These are phyloP conservation scores for Elaeis guineensis DNA, from an alignment of 176 grass and related monocot genomes.

Conservation along the genomic window DNA sequence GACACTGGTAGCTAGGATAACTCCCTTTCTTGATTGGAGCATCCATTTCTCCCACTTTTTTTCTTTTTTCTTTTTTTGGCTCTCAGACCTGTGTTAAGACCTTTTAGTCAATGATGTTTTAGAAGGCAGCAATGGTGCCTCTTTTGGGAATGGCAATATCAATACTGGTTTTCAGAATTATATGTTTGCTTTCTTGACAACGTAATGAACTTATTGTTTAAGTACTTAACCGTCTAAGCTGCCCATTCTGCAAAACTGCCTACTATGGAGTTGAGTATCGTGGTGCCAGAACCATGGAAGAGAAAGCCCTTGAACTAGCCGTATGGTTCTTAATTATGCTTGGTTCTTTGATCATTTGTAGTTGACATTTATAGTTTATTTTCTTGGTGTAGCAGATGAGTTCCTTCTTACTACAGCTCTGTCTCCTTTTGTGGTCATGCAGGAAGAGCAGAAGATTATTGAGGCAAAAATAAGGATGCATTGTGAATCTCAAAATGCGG, in stretches of 20 bases:
- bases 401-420: too few species aligned
- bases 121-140: too few species aligned
- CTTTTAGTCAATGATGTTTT: too few species aligned
- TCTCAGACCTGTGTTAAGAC: too few species aligned
- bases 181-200: not conserved
- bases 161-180: too few species aligned
- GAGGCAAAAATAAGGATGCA: constrained; percentile 21
- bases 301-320: constrained; percentile 30
- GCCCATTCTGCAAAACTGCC: constrained; percentile 71
- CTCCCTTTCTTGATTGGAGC: too few species aligned
- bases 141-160: too few species aligned
- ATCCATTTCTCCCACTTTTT: too few species aligned
- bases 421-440: not conserved
- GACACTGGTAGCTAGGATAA: too few species aligned
- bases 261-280: constrained; percentile 52
- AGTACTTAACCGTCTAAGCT: constrained; percentile 42
- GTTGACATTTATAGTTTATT: too few species aligned
- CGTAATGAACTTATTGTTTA: constrained; percentile 10
- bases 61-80: too few species aligned
- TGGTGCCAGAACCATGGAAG: constrained; percentile 22
- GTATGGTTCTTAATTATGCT: constrained; percentile 26
- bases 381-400: too few species aligned
- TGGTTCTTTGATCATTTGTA: not conserved
- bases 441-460: constrained; percentile 24
- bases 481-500: constrained; percentile 6